Percentiles rank a stretch among this genome's conserved stretches.
Evolutionary conservation across 148 eudicot species (phyloP).

Genomic region (Bassia scoparia): DNA sequence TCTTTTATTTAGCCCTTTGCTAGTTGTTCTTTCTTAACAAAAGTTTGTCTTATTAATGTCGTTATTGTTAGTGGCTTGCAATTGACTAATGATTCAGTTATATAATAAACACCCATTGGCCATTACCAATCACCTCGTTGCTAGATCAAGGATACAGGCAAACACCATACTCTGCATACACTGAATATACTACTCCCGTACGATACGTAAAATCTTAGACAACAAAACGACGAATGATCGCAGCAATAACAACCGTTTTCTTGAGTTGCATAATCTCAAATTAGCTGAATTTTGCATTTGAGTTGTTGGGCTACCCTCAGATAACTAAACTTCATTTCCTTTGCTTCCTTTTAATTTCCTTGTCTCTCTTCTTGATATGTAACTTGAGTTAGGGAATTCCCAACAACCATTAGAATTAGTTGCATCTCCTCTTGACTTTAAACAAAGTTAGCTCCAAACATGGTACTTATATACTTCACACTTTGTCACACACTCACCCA

Average conservation of each 20-base stretch:
- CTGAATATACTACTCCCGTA: too few species aligned
- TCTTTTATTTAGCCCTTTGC: background rate
- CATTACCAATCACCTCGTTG: background rate
- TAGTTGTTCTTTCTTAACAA: background rate
- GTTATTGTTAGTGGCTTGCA: too few species aligned
- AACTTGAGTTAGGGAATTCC: constrained; percentile 25
- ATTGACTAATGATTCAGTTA: too few species aligned
- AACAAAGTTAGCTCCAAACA: constrained; percentile 15
- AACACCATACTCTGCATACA: background rate
- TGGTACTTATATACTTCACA: constrained; percentile 15
- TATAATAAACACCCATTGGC: too few species aligned
- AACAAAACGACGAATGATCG: background rate
- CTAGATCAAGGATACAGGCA: too few species aligned
- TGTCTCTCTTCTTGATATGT: background rate
- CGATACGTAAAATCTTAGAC: background rate
- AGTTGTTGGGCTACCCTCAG: constrained; percentile 24
- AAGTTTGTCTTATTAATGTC: too few species aligned
- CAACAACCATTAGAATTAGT: constrained; percentile 27
- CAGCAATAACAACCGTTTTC: background rate
- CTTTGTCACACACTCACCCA: background rate
- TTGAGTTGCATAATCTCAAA: background rate
- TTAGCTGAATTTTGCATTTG: constrained; percentile 10
- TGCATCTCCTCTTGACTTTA: constrained; percentile 35
- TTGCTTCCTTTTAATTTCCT: background rate
- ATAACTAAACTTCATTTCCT: background rate